Base-by-base conservation (phyloP, 2,329 filamentous ascomycete species). In the Penicillium digitatum region DNA sequence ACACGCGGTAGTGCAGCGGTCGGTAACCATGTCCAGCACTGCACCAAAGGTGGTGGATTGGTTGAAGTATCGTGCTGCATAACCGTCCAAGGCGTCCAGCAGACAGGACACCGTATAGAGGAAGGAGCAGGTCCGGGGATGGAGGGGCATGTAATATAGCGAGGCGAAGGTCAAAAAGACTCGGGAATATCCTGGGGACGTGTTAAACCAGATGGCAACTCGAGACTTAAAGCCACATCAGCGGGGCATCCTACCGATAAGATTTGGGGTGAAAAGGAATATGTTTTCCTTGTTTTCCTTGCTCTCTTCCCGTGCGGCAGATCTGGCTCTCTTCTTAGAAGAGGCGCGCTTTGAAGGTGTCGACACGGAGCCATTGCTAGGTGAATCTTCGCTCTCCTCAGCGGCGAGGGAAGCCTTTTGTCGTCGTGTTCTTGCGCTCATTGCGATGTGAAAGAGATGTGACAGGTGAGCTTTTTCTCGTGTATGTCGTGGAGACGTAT, bases 21-120 rank as follows among this genome's bases (percentile, higher is more conserved):
- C 94, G 18, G 94, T 99, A 58, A 99, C 93, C 94, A 99, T 99
- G 78, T 99, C 94, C 61, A 99, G 82, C 32, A 99, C 93, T 31
- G 93, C 94, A 61, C 94, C 94, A 73, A 99, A 99, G 62, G 89
- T 89, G 52, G 94, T 97, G 35, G 89, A 93, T 75, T 99, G 94
- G 68, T 95, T 85, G 72, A 93, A 87, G 67, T 83, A 79, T 45
- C 90, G 87, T 55, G 94, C 94, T n/a, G 92, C 92, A 66, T 92
- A 88, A 66, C 94, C 94, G 72, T 99, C 94, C 61, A 97, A 83
- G 43, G 93, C 94, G 72, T 99, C 94, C 62, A 99, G 87, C 42
- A 97, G 83, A 73, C 94, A 97, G 26, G 93, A 97, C 56, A 99
- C 79, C 71, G 87, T 93, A 81, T 99, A 99, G 16, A 78, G 68